These are phyloP conservation scores for Ophiognomonia clavigignenti-juglandacearum DNA, from an alignment of 2,329 filamentous ascomycete species.

Conservation along the genomic window DNA sequence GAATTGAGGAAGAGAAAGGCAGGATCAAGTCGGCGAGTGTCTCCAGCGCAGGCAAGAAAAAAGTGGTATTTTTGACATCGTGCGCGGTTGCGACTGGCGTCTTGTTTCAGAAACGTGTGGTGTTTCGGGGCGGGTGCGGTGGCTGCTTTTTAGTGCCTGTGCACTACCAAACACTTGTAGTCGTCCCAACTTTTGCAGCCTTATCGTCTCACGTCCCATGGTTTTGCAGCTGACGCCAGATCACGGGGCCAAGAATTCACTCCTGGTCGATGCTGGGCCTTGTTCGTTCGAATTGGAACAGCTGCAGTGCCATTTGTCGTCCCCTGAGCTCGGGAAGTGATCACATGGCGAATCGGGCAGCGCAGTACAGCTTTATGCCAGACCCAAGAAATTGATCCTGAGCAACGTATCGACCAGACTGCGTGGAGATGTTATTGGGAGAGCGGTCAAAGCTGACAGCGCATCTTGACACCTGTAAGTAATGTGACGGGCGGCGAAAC, in stretches of 20 bases:
- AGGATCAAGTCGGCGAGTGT: not conserved
- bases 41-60: not conserved
- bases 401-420: no score
- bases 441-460: no score
- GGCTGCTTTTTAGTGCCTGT: conserved; percentile 1
- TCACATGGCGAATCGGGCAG: no score
- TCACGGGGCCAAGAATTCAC: not conserved
- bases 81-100: not conserved
- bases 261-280: not conserved
- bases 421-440: no score
- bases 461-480: no score
- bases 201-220: not conserved
- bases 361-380: no score
- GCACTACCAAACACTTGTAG: not conserved
- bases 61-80: not conserved
- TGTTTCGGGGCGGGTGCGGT: not conserved
- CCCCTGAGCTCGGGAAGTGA: no score
- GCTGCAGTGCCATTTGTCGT: no score
- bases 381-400: no score
- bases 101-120: conserved; percentile 2
- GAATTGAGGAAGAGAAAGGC: no score
- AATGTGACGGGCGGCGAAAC: no score
- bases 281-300: no score
- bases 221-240: not conserved
- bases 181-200: not conserved